Percentiles rank a stretch among this genome's conserved stretches.
These are phyloP conservation scores for Encephalitozoon hellem DNA, from an alignment of 371 early-diverging fungal genomes.

Conservation along the genomic window DNA sequence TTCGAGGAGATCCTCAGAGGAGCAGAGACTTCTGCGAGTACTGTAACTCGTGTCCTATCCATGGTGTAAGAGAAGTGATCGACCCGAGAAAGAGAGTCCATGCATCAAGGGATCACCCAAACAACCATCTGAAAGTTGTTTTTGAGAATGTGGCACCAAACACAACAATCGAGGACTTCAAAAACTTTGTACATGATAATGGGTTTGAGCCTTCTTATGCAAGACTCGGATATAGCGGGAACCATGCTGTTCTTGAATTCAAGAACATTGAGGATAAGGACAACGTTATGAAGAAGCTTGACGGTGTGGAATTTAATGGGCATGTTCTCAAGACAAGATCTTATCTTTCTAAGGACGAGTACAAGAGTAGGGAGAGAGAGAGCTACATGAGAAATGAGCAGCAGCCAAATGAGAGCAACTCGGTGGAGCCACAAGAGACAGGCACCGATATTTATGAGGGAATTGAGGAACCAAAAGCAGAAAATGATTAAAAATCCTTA, in stretches of 20 bases:
- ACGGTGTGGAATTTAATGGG: constrained; percentile 23
- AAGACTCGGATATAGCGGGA: constrained; percentile 28
- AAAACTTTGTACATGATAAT: constrained; percentile 22
- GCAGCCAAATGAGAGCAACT: neutral
- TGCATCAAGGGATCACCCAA: constrained; percentile 18
- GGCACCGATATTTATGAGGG: neutral
- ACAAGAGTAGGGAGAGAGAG: neutral
- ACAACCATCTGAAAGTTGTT: constrained; percentile 33
- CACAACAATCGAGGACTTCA: constrained; percentile 7
- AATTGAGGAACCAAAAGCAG: neutral
- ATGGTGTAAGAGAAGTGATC: neutral
- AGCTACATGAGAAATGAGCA: neutral
- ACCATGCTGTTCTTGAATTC: constrained; percentile 48
- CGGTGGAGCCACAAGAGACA: neutral
- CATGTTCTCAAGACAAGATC: constrained; percentile 7
- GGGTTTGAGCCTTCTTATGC: constrained; percentile 41
- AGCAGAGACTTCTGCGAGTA: constrained; percentile 14
- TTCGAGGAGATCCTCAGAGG: constrained; percentile 11
- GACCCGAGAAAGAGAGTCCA: constrained; percentile 14
- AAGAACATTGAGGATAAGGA: constrained; percentile 36
- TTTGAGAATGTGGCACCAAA: constrained; percentile 27
- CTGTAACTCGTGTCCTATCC: constrained; percentile 22
- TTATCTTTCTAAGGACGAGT: constrained; percentile 7
- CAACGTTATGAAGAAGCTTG: constrained; percentile 22
- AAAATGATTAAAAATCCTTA: neutral